phyloP scores from a whole-genome alignment of 495 filamentous ascomycete genomes.

The Hypoxylon cercidicola region DNA sequence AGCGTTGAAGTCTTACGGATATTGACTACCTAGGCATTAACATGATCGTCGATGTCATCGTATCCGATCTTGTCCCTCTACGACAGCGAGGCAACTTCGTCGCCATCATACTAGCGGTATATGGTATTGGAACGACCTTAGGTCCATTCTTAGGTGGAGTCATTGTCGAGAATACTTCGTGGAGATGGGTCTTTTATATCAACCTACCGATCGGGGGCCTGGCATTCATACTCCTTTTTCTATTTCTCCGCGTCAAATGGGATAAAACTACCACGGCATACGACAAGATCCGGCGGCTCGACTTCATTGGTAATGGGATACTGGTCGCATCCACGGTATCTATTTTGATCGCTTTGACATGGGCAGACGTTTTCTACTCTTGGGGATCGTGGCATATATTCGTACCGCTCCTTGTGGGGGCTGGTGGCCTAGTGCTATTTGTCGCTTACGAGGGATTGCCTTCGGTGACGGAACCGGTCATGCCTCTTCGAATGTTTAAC shows the following conservation, averaged over 20 bases:
- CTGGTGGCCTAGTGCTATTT: slow-evolving; percentile 41
- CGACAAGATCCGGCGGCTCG: slow-evolving; percentile 37
- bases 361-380: slow-evolving; percentile 35
- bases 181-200: slow-evolving; percentile 50
- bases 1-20: background rate
- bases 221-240: slow-evolving; percentile 39
- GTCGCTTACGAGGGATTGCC: slow-evolving; percentile 32
- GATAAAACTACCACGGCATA: slow-evolving; percentile 29
- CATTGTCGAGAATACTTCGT: slow-evolving; percentile 64
- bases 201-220: slow-evolving; percentile 47
- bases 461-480: slow-evolving; percentile 39
- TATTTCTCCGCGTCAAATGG: slow-evolving; percentile 48
- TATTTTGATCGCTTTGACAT: slow-evolving; percentile 45
- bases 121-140: slow-evolving; percentile 76
- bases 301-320: slow-evolving; percentile 47
- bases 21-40: slow-evolving; percentile 39
- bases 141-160: slow-evolving; percentile 81
- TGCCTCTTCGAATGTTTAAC: slow-evolving; percentile 44
- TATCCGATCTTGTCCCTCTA: slow-evolving; percentile 79
- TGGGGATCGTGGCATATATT: slow-evolving; percentile 47
- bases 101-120: slow-evolving; percentile 70
- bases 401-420: slow-evolving; percentile 42
- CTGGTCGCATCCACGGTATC: slow-evolving; percentile 42
- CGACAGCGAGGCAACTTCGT: slow-evolving; percentile 68
- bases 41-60: slow-evolving; percentile 51